Percentiles rank a stretch among this genome's conserved stretches.
These are phyloP conservation scores for Trametes sp. DNA, from an alignment of 1,284 basidiomycete genomes.

Conservation along the genomic window DNA sequence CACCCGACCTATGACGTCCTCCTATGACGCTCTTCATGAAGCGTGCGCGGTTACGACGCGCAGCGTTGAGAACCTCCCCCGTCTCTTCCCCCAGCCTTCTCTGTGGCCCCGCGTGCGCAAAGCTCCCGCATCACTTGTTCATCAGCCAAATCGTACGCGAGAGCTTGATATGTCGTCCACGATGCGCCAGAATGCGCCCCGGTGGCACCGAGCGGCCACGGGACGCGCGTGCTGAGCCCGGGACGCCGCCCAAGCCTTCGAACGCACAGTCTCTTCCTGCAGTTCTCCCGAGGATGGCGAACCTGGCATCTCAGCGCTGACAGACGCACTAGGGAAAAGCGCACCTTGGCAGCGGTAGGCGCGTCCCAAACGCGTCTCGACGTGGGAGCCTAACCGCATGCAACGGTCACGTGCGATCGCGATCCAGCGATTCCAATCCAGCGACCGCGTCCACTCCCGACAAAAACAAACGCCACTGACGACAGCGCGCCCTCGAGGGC, in stretches of 20 bases:
- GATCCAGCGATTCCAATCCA: conserved; percentile 17
- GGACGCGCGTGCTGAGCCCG: conserved; percentile 8
- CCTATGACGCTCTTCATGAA: conserved; percentile 20
- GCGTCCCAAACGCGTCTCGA: conserved; percentile 20
- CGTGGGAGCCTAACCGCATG: conserved; percentile 29
- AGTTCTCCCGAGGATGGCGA: conserved; percentile 29
- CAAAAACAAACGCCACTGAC: conserved; percentile 17
- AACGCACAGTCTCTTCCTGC: conserved; percentile 14
- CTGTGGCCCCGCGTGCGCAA: background rate
- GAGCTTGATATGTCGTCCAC: conserved; percentile 14
- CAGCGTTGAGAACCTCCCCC: background rate
- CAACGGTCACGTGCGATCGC: conserved; percentile 31
- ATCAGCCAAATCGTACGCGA: conserved; percentile 3
- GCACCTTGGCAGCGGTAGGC: conserved; percentile 21
- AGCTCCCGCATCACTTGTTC: conserved; percentile 2
- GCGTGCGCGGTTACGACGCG: background rate
- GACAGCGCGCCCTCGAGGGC: conserved; percentile 4
- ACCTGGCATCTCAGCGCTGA: conserved; percentile 21
- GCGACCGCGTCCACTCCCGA: conserved; percentile 15
- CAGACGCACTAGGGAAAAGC: conserved; percentile 15
- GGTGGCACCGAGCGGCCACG: conserved; percentile 16
- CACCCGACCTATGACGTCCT: conserved; percentile 19
- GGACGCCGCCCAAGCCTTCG: conserved; percentile 12
- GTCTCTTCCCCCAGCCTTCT: background rate
- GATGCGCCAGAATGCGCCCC: too few species aligned